Percentiles rank a stretch among this genome's conserved stretches.
Evolutionary conservation across 2,329 filamentous ascomycete species (phyloP).

Genomic region (Nemania diffusa): DNA sequence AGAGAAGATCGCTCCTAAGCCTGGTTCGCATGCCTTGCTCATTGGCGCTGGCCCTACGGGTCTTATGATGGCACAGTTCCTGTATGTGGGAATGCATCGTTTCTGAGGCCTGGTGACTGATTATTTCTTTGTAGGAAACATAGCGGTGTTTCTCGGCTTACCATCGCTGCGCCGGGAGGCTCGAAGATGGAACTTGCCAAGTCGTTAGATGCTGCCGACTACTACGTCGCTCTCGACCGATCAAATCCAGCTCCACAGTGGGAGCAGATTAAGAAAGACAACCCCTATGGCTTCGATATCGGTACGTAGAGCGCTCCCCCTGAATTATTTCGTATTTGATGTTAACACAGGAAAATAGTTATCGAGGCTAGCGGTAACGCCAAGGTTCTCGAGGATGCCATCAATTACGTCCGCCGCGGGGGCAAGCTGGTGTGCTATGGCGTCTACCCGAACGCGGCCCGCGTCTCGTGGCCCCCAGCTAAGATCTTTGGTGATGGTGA

Average conservation of each 20-base stretch:
- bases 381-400: conserved; percentile 75
- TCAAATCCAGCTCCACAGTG: conserved; percentile 68
- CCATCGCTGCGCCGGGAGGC: conserved; percentile 74
- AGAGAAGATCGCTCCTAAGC: conserved; percentile 73
- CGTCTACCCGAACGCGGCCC: conserved; percentile 71
- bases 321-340: not conserved
- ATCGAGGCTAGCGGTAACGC: conserved; percentile 76
- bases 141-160: conserved; percentile 75
- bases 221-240: conserved; percentile 65
- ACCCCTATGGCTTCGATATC: conserved; percentile 79
- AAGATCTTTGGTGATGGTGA: conserved; percentile 70
- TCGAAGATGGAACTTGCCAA: conserved; percentile 77
- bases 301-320: conserved; percentile 50
- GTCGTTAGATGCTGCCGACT: conserved; percentile 64
- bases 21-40: conserved; percentile 72
- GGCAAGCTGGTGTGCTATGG: conserved; percentile 79
- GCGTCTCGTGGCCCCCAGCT: conserved; percentile 74
- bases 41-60: conserved; percentile 75
- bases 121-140: conserved; percentile 48
- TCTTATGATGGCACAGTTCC: conserved; percentile 57
- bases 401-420: conserved; percentile 76
- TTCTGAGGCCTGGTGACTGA: not conserved
- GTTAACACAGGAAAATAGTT: conserved; percentile 52
- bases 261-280: conserved; percentile 68
- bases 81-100: conserved; percentile 34